phyloP scores from a whole-genome alignment of 371 early-diverging fungal genomes.

The Rhizopus stolonifer region DNA sequence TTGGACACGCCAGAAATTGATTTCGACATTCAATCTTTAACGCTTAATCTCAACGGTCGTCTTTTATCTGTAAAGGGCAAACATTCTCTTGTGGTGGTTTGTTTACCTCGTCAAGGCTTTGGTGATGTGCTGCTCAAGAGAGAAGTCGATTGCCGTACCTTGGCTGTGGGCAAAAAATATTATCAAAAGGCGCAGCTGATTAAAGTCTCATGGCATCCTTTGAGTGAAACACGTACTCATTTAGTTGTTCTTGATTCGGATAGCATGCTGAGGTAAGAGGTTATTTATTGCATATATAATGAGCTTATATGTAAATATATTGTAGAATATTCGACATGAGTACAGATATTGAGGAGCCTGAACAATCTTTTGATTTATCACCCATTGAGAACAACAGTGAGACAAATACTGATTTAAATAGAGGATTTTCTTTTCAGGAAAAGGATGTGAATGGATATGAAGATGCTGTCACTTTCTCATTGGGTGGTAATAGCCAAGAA shows the following conservation, averaged over 20 bases:
- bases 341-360: constrained; percentile 35
- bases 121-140: constrained; percentile 4
- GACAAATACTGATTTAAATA: too few relatives aligned
- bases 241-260: constrained; percentile 35
- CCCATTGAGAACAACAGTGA: constrained; percentile 15
- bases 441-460: constrained; percentile 30
- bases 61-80: constrained; percentile 36
- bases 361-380: constrained; percentile 47
- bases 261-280: constrained; percentile 35
- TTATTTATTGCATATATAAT: too few relatives aligned
- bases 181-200: constrained; percentile 18
- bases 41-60: constrained; percentile 30
- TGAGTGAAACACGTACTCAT: constrained; percentile 45
- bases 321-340: constrained; percentile 46
- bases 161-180: constrained; percentile 25
- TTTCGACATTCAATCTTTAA: constrained; percentile 32
- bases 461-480: constrained; percentile 39
- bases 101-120: constrained; percentile 34
- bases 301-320: too few relatives aligned
- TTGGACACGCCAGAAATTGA: constrained; percentile 40
- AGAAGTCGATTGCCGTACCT: constrained; percentile 28
- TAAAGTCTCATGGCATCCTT: constrained; percentile 43
- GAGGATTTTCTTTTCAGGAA: too few relatives aligned
- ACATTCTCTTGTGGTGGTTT: constrained; percentile 25
- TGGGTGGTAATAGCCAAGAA: constrained; percentile 34